A percentile compares a stretch with the other conserved stretches of the same genome.
phyloP scores from a whole-genome alignment of 345 rosid species.

The Corchorus capsularis region DNA sequence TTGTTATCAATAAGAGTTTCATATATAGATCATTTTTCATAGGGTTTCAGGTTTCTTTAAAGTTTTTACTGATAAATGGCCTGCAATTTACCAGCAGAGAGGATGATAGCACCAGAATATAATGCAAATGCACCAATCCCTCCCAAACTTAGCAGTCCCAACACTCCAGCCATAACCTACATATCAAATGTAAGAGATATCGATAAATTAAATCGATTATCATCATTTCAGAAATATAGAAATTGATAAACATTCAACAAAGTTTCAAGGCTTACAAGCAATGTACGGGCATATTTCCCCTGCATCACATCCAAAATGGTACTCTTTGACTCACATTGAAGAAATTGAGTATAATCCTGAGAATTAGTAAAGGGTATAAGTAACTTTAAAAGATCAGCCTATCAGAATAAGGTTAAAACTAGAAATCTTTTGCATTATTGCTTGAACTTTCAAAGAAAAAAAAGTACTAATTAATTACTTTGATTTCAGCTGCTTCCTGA shows the following conservation, averaged over 20 bases:
- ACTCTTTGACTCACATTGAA: background rate
- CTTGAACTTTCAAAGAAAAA: background rate
- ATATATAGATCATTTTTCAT: background rate
- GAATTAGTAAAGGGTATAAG: background rate
- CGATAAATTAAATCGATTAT: background rate
- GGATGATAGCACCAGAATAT: background rate
- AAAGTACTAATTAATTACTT: background rate
- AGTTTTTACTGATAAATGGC: background rate
- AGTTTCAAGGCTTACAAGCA: background rate
- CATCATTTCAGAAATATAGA: background rate
- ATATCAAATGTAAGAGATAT: background rate
- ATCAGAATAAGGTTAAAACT: no score
- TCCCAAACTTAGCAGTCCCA: background rate
- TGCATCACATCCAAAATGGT: background rate
- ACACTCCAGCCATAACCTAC: background rate
- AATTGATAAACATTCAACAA: background rate
- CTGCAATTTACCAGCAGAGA: background rate
- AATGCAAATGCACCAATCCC: background rate
- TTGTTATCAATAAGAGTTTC: background rate
- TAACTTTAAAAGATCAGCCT: no score
- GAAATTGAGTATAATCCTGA: background rate
- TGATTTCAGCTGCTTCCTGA: constrained; percentile 20
- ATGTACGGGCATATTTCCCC: background rate
- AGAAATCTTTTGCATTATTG: background rate
- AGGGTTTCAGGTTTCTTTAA: background rate